phyloP scores from a whole-genome alignment of 2,329 filamentous ascomycete genomes.

The Phialocephala sp. region DNA sequence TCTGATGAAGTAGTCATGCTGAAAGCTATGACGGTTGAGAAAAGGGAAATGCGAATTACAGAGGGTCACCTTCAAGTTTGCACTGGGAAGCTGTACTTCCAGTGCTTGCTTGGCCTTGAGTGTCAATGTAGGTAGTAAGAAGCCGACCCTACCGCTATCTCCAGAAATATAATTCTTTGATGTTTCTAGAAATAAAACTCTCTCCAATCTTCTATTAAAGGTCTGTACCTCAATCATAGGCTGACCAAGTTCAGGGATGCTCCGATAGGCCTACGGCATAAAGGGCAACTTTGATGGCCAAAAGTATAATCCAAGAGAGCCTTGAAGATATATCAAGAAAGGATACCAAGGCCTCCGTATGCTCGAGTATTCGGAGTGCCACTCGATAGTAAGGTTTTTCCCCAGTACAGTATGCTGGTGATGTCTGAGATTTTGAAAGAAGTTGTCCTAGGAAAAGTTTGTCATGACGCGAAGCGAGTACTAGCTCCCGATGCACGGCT shows the following conservation, averaged over 20 bases:
- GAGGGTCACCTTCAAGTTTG: conserved; percentile 4
- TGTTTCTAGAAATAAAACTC: not conserved
- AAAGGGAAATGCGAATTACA: not conserved
- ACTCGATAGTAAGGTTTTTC: too few relatives aligned
- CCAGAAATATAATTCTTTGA: not conserved
- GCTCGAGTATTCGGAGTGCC: too few relatives aligned
- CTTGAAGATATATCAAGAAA: not conserved
- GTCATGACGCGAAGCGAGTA: conserved; percentile 5
- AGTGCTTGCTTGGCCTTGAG: not conserved
- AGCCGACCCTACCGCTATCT: conserved; percentile 2
- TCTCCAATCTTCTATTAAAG: too few relatives aligned
- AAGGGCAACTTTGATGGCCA: not conserved
- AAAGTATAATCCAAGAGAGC: not conserved
- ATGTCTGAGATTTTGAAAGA: not conserved
- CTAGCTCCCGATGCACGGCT: not conserved
- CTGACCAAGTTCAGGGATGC: not conserved
- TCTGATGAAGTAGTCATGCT: conserved; percentile 16
- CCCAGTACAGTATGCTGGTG: not conserved
- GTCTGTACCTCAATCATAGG: not conserved
- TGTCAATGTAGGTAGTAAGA: not conserved
- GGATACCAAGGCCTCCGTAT: too few relatives aligned
- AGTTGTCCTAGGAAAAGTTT: not conserved
- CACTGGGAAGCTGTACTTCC: not conserved
- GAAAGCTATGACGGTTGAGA: not conserved
- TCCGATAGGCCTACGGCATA: not conserved